A percentile compares a stretch with the other conserved stretches of the same genome.
phyloP scores from a whole-genome alignment of 805 yeast genomes.

The Starmera amethionina region DNA sequence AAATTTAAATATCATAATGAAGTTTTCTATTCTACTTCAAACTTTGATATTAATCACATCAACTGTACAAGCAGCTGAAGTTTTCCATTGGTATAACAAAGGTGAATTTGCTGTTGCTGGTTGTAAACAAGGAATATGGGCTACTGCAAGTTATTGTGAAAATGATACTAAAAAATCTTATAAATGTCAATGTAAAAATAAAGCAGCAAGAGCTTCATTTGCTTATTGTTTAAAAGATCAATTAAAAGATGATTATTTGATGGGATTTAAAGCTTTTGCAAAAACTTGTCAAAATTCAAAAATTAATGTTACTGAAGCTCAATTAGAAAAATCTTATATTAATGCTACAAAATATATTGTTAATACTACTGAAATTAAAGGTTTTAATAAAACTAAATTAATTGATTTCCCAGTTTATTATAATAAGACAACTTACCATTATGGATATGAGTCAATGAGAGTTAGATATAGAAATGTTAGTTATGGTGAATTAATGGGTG shows the following conservation, averaged over 20 bases:
- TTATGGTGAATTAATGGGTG: conserved; percentile 36
- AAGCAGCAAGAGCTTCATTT: conserved; percentile 21
- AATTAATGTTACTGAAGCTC: conserved; percentile 22
- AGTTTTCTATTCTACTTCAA: too few relatives aligned
- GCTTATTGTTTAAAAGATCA: conserved; percentile 19
- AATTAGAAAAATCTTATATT: conserved; percentile 26
- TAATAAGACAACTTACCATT: conserved; percentile 15
- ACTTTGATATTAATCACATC: too few relatives aligned
- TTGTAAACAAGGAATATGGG: conserved; percentile 17
- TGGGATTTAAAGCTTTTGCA: conserved; percentile 13
- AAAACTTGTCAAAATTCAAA: conserved; percentile 15
- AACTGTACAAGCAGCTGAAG: too few relatives aligned
- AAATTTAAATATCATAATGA: too few relatives aligned
- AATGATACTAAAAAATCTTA: conserved; percentile 11
- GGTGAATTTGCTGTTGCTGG: conserved; percentile 12
- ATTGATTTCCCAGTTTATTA: conserved; percentile 27
- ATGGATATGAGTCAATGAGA: conserved; percentile 16
- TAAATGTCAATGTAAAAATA: conserved; percentile 18
- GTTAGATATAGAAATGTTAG: conserved; percentile 26
- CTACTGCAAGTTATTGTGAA: conserved; percentile 16
- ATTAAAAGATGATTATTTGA: conserved; percentile 3
- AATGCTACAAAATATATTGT: conserved; percentile 36
- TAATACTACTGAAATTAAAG: conserved; percentile 20
- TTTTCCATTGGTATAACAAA: conserved; percentile 9
- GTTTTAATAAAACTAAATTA: conserved; percentile 24